Base-by-base conservation (phyloP, 78 protist species). In the Dictyostelium discoideum region DNA sequence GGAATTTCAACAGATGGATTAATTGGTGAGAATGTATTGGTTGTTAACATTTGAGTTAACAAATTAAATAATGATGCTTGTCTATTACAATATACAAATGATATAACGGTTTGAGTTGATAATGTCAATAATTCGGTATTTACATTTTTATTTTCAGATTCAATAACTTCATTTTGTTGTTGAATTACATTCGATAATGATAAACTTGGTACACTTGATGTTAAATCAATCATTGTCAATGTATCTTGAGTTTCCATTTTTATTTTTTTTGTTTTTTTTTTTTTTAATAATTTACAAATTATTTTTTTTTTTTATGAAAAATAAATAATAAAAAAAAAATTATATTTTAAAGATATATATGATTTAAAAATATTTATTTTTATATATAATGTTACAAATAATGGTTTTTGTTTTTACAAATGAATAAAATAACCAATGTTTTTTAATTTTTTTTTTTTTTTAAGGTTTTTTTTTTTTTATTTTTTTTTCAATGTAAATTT, bases 21-120 rank as follows among this genome's bases (percentile, higher is more conserved):
- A 44, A 78, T 78, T 22, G 94, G 94, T 29, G 94, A 29, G 40
- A 90, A 90, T 48, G 74, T 90, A 48, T 90, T 90, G 69, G 94
- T 82, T 50, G 94, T 81, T 18, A 90, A 39, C 94, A 90, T 90
- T 67, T 90, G 94, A 37, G 84, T 90, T 24, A 90, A 39, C 18
- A 90, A 14, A 40, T 82, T 90, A 48, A 90, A 90, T 63, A 90
- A 32, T 69, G 84, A 72, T 65, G 94, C 57, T 37, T 90, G 94
- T 72, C 76, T 90, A 37, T 82, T 90, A 29, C 84, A 72, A 67
- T 69, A 90, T 10, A 90, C 94, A 72, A 90, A 90, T 11, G 87
- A 80, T n/a, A 90, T 80, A 7, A 90, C 94, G 3, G 94, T 82
- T 37, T 84, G 85, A 3, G 94, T 72, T 85, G 89, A 73, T 6